These are phyloP conservation scores for Elymus sibiricus DNA, from an alignment of 176 grass and related monocot genomes.

Conservation along the genomic window DNA sequence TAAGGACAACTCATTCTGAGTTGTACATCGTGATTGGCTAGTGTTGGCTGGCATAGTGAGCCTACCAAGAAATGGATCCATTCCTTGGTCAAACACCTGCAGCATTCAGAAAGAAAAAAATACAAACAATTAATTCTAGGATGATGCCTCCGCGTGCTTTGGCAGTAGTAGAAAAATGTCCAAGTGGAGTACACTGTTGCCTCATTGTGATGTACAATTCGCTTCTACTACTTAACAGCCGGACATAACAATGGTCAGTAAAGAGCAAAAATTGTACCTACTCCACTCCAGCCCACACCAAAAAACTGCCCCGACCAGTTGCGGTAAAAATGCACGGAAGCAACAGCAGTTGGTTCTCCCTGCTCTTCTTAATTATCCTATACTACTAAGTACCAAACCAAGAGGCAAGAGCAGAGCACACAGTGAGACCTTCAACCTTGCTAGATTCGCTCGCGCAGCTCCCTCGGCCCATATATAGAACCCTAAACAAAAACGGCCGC, in stretches of 20 bases:
- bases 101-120: neutral
- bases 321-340: neutral
- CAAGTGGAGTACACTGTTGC: neutral
- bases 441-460: neutral
- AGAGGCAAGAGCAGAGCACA: neutral
- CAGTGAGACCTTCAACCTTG: neutral
- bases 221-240: neutral
- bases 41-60: neutral
- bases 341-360: neutral
- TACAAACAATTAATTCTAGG: neutral
- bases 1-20: constrained; percentile 3
- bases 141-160: neutral
- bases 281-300: neutral
- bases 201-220: neutral
- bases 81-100: constrained; percentile 44
- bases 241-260: neutral
- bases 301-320: neutral
- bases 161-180: neutral
- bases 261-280: neutral
- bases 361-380: neutral
- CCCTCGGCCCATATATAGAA: neutral
- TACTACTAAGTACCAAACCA: neutral
- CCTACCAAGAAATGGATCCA: constrained; percentile 25
- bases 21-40: constrained; percentile 16
- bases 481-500: neutral